Percentiles rank a stretch among this genome's conserved stretches.
Conservation (phyloP, 345 rosid genomes). For the Eucalyptus albens region DNA sequence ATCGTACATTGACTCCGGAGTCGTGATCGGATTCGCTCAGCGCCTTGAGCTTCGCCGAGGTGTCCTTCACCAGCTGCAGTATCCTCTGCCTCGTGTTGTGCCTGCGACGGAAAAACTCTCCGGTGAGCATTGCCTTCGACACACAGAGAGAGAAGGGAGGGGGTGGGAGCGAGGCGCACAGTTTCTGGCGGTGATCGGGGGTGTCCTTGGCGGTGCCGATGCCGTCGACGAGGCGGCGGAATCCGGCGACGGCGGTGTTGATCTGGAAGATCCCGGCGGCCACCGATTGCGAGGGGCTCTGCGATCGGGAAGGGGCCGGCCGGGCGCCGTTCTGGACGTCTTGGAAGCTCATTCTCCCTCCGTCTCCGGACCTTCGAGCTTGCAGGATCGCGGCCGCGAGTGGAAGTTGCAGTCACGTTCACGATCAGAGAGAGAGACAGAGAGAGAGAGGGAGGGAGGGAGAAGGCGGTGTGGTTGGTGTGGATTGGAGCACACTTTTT, state of each 20-base stretch:
- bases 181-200: constrained; percentile 45
- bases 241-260: constrained; percentile 50
- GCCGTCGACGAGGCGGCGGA: constrained; percentile 52
- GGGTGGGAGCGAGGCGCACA: constrained; percentile 4
- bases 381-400: not conserved
- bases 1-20: constrained; percentile 16
- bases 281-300: constrained; percentile 21
- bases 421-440: not conserved
- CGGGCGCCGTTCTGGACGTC: constrained; percentile 23
- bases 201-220: constrained; percentile 61
- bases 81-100: constrained; percentile 48
- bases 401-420: not conserved
- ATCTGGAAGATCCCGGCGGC: constrained; percentile 65
- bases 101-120: constrained; percentile 3
- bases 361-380: not conserved
- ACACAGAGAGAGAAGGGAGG: not conserved
- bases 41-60: constrained; percentile 50
- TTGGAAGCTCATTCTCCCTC: constrained; percentile 36
- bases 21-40: constrained; percentile 42
- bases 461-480: not conserved
- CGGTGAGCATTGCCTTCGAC: not conserved
- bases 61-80: constrained; percentile 51
- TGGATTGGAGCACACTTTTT: not conserved
- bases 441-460: not conserved
- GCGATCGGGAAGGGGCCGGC: constrained; percentile 10